phyloP scores from a whole-genome alignment of 768 basidiomycete genomes.

The Leucosporidium creatinivorum region DNA sequence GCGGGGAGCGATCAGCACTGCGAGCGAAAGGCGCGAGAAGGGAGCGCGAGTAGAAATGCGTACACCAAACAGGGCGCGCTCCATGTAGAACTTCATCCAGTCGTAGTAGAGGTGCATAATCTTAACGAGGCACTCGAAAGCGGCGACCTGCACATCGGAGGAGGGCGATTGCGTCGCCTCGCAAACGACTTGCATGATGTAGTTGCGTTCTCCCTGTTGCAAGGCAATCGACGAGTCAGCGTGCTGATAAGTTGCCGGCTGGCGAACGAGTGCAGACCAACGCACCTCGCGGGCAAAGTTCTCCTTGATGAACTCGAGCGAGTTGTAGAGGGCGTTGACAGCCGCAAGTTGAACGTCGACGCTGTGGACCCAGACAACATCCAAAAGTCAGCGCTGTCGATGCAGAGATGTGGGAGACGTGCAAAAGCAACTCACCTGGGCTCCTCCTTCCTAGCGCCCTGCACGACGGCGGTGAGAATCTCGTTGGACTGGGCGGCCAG shows the following conservation, averaged over 20 bases:
- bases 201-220: slow-evolving; percentile 88
- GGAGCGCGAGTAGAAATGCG: too few relatives aligned
- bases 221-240: too few relatives aligned
- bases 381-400: too few relatives aligned
- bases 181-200: slow-evolving; percentile 99
- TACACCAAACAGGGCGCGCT: slow-evolving; percentile 94
- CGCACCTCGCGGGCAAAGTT: slow-evolving; percentile 95
- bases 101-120: slow-evolving; percentile 99
- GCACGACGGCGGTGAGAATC: slow-evolving; percentile 95
- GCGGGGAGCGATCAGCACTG: slow-evolving; percentile 26
- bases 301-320: slow-evolving; percentile 91
- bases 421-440: slow-evolving; percentile 44
- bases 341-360: slow-evolving; percentile 86
- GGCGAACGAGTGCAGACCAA: too few relatives aligned
- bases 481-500: slow-evolving; percentile 84
- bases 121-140: slow-evolving; percentile 89
- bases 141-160: slow-evolving; percentile 81
- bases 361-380: too few relatives aligned
- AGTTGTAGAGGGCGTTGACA: slow-evolving; percentile 85
- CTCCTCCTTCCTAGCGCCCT: slow-evolving; percentile 95
- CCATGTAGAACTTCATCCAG: slow-evolving; percentile 99
- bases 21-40: too few relatives aligned
- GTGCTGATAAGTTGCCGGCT: too few relatives aligned
- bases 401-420: background rate
- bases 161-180: slow-evolving; percentile 85